These are phyloP conservation scores for Calonectria montana DNA, from an alignment of 2,329 filamentous ascomycete genomes.

Conservation along the genomic window DNA sequence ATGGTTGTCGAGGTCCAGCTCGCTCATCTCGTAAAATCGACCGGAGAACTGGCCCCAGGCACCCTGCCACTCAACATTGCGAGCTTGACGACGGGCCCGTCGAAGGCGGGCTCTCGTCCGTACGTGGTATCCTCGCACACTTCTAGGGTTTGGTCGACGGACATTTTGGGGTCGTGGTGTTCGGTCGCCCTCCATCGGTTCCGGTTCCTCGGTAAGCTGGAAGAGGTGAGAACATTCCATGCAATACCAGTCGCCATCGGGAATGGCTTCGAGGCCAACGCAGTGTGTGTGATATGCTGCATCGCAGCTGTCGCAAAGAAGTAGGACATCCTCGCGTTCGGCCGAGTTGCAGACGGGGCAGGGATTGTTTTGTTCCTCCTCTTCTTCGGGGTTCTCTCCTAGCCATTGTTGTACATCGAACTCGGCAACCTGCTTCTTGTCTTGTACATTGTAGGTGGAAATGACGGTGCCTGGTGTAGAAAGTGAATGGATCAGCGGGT, in stretches of 20 bases:
- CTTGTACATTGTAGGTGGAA: constrained; percentile 74
- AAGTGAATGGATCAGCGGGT: constrained; percentile 31
- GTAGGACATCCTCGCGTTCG: constrained; percentile 85
- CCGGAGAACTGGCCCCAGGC: constrained; percentile 78
- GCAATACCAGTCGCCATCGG: constrained; percentile 89
- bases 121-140: constrained; percentile 50
- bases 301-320: constrained; percentile 93
- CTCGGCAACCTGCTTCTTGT: constrained; percentile 90
- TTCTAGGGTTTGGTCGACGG: constrained; percentile 47
- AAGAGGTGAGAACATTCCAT: constrained; percentile 77
- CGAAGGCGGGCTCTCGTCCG: constrained; percentile 70
- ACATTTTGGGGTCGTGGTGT: constrained; percentile 46
- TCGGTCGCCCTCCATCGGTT: constrained; percentile 47
- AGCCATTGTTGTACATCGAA: constrained; percentile 82
- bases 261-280: constrained; percentile 82
- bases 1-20: constrained; percentile 54
- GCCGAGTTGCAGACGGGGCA: constrained; percentile 87
- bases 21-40: constrained; percentile 69
- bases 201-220: constrained; percentile 47
- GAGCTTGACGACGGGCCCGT: constrained; percentile 68
- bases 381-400: constrained; percentile 78
- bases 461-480: constrained; percentile 61
- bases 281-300: constrained; percentile 93
- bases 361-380: constrained; percentile 75
- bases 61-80: constrained; percentile 88